phyloP scores from a whole-genome alignment of 106 monocot genomes.

The Agapanthus africanus region DNA sequence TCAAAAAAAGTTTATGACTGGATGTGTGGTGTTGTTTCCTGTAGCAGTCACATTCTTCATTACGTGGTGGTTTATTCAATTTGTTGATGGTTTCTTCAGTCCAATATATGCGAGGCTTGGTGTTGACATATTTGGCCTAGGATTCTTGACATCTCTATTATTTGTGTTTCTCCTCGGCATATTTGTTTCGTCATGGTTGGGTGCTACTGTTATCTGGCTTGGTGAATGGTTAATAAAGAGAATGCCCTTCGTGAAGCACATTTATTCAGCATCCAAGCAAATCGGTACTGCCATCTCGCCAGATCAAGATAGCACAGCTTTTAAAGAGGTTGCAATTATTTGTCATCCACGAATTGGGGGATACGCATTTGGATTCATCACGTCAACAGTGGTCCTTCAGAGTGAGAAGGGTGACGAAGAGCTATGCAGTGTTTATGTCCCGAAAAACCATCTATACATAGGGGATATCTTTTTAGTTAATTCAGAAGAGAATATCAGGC shows the following conservation, averaged over 20 bases:
- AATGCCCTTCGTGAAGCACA: slow-evolving; percentile 82
- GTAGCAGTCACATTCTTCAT: slow-evolving; percentile 91
- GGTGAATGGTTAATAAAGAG: slow-evolving; percentile 92
- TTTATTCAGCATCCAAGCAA: slow-evolving; percentile 95
- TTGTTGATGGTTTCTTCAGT: slow-evolving; percentile 95
- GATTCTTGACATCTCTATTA: slow-evolving; percentile 81
- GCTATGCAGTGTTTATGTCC: slow-evolving; percentile 64
- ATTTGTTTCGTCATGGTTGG: slow-evolving; percentile 94
- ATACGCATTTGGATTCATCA: slow-evolving; percentile 98
- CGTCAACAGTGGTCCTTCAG: slow-evolving; percentile 79
- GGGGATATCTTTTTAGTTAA: slow-evolving; percentile 66
- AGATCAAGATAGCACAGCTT: slow-evolving; percentile 97
- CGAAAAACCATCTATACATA: slow-evolving; percentile 66
- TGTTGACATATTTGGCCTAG: slow-evolving; percentile 80
- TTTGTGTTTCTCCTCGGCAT: slow-evolving; percentile 87
- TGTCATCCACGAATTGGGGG: slow-evolving; percentile 93
- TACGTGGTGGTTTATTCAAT: slow-evolving; percentile 97
- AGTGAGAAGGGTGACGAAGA: slow-evolving; percentile 61
- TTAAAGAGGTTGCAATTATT: slow-evolving; percentile 99
- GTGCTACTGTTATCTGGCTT: slow-evolving; percentile 73
- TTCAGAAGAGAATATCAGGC: slow-evolving; percentile 55
- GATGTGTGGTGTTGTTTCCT: slow-evolving; percentile 92
- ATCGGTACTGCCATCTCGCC: slow-evolving; percentile 94
- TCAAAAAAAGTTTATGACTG: slow-evolving; percentile 93
- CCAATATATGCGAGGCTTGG: slow-evolving; percentile 74